Evolutionary conservation across 306 rosid genomes (phyloP).

Genomic region (Astragalus membranaceus): DNA sequence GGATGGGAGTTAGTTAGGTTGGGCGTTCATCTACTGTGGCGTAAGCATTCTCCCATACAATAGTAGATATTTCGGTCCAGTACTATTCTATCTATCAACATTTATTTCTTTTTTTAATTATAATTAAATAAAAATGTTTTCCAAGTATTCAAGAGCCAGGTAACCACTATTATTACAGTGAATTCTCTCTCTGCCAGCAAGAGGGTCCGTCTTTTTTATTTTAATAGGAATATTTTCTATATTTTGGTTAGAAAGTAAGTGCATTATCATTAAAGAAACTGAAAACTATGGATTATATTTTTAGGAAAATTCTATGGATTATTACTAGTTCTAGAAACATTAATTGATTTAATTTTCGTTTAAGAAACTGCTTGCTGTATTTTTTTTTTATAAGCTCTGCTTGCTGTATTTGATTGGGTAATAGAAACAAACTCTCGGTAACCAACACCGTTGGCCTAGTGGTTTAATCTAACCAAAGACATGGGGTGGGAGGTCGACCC

Average conservation of each 20-base stretch:
- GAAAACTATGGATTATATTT: too few relatives aligned
- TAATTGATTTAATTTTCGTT: neutral
- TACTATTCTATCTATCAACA: neutral
- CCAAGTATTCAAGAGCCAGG: neutral
- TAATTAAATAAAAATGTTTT: neutral
- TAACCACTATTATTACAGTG: neutral
- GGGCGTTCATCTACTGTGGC: conserved; percentile 48
- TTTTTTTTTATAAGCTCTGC: too few relatives aligned
- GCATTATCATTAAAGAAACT: neutral
- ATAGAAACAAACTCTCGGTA: neutral
- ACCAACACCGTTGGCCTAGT: too few relatives aligned
- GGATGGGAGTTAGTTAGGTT: conserved; percentile 39
- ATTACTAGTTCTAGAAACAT: neutral
- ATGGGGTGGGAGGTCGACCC: too few relatives aligned
- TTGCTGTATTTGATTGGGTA: neutral
- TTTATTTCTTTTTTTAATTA: neutral
- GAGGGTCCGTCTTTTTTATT: neutral
- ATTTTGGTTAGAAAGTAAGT: neutral
- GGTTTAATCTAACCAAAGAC: too few relatives aligned
- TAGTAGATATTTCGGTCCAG: conserved; percentile 1
- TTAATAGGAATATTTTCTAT: too few relatives aligned
- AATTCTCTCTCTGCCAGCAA: neutral
- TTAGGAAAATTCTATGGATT: too few relatives aligned
- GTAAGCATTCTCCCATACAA: neutral
- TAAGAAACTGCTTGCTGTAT: neutral